A percentile compares a stretch with the other conserved stretches of the same genome.
phyloP scores from a whole-genome alignment of 257 asterid species.

The Galeopsis tetrahit region DNA sequence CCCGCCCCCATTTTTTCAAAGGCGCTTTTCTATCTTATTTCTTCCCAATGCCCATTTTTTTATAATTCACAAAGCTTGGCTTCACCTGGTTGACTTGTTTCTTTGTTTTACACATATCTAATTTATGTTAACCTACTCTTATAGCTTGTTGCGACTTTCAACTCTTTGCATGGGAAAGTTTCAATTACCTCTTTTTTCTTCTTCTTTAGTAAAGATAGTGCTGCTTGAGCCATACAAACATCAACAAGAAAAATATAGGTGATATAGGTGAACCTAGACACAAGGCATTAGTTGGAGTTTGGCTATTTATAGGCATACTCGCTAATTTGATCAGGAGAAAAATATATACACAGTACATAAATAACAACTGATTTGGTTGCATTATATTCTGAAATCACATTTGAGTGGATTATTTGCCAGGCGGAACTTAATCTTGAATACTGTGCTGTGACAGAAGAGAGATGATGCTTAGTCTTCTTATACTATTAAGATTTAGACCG shows the following conservation, averaged over 20 bases:
- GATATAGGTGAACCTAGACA: neutral
- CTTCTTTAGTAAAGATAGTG: neutral
- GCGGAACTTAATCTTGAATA: neutral
- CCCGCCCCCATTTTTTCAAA: neutral
- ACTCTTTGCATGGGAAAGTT: conserved; percentile 15
- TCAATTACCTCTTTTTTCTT: neutral
- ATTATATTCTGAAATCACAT: neutral
- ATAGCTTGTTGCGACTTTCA: conserved; percentile 1
- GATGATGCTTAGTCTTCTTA: neutral
- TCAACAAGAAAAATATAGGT: no score
- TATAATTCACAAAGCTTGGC: conserved; percentile 7
- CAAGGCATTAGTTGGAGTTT: neutral
- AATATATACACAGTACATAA: no score
- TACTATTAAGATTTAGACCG: neutral
- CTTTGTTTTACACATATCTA: conserved; percentile 1
- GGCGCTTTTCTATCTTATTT: neutral
- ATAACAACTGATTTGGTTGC: neutral
- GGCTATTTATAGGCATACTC: neutral
- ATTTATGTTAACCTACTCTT: neutral
- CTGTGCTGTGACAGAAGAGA: neutral
- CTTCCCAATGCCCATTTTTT: neutral
- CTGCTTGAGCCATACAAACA: neutral
- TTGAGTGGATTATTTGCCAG: neutral
- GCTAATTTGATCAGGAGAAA: neutral
- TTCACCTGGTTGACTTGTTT: conserved; percentile 2